Evolutionary conservation across 106 monocot species (phyloP), one percentile per base, ranked within the genome.

Genomic region (Amphibolis antarctica): DNA sequence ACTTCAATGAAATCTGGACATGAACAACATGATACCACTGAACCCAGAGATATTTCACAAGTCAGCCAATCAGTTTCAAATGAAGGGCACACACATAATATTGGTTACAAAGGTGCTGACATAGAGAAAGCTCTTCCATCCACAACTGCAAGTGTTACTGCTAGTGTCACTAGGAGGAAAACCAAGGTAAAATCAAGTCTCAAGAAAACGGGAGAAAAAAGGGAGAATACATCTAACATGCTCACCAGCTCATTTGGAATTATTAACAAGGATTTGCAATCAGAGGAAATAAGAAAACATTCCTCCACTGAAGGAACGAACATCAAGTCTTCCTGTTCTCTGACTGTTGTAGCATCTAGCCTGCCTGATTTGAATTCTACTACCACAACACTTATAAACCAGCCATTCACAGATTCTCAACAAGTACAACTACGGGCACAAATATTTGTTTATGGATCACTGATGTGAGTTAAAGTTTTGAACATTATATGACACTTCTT

Each of bases 371-470:
- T 81, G 62, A 83, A 75, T 66, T 15, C n/a, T n/a, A n/a, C 78
- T 59, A 42, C 67, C 61, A 74, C 73, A 23, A 31, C 79, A 48
- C 60, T 77, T 42, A 73, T 77, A 65, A 74, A 78, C 62, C 85
- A 86, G 36, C 89, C 88, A 65, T 94, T 94, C 63, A 86, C 88
- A 53, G 86, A 94, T 71, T 20, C 65, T 51, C 93, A 94, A 45
- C 93, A 94, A 81, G 78, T 94, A 1, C 93, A 94, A 75, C 44
- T 94, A 55, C 83, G 89, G 62, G 93, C 93, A 62, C 93, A 94
- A 67, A 94, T 94, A 54, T 83, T 83, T 89, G 93, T 86, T 60
- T 94, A 89, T 81, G 89, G 96, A 65, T 84, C 90, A 55, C 70
- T 98, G 55, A 98, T 94, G 94, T 94, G 62, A 80, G 86, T 78